A percentile compares a stretch with the other conserved stretches of the same genome.
Conservation (phyloP, 768 basidiomycete genomes). For the Boletus rubroflammeus region DNA sequence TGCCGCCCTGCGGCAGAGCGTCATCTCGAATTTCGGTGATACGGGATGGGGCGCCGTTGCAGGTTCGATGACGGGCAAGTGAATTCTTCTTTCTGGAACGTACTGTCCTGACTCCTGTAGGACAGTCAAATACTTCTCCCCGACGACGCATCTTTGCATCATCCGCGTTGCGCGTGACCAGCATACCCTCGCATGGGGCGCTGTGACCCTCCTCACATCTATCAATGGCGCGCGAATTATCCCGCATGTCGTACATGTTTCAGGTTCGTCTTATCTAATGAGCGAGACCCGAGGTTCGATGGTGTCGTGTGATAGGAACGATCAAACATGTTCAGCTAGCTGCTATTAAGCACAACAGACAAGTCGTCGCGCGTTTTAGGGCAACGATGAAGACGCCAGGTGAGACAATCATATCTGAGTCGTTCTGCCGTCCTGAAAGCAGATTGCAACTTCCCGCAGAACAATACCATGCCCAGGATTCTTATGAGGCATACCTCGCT, state of each 20-base stretch:
- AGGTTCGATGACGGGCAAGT: conserved; percentile 63
- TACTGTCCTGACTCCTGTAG: neutral
- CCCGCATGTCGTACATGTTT: conserved; percentile 77
- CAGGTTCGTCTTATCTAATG: conserved; percentile 48
- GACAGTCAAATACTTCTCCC: conserved; percentile 86
- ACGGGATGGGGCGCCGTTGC: conserved; percentile 83
- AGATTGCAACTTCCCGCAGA: conserved; percentile 29
- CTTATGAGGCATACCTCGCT: conserved; percentile 55
- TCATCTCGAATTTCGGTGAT: conserved; percentile 76
- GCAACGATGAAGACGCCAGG: conserved; percentile 51
- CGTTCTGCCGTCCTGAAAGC: neutral
- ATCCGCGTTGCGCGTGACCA: conserved; percentile 83
- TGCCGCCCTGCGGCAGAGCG: conserved; percentile 63
- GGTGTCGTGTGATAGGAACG: conserved; percentile 52
- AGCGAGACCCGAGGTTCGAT: neutral
- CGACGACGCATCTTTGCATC: conserved; percentile 78
- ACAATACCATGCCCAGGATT: conserved; percentile 49
- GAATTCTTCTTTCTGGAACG: neutral
- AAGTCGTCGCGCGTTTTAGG: conserved; percentile 65
- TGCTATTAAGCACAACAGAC: conserved; percentile 69
- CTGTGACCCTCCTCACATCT: conserved; percentile 61
- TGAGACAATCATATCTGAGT: conserved; percentile 23
- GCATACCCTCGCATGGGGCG: conserved; percentile 76
- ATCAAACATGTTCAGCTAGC: conserved; percentile 82
- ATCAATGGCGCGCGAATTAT: conserved; percentile 60